These are phyloP conservation scores for Fraxinus ornus DNA, from an alignment of 305 asterid species.

Conservation along the genomic window DNA sequence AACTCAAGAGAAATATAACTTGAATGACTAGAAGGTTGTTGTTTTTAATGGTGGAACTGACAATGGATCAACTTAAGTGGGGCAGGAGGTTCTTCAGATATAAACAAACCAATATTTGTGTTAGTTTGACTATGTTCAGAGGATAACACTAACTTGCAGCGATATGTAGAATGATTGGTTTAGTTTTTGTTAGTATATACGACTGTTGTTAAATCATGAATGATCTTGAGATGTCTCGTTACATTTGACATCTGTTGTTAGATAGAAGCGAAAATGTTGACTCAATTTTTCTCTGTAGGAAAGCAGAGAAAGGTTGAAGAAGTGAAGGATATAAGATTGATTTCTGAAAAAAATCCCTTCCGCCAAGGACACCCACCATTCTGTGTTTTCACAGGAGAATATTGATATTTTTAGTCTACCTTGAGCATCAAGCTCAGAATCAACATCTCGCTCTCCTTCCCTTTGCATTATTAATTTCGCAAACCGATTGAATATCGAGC, in stretches of 20 bases:
- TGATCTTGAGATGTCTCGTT: not conserved
- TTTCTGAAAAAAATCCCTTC: too few relatives aligned
- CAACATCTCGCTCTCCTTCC: too few relatives aligned
- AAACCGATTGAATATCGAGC: too few relatives aligned
- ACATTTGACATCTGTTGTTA: not conserved
- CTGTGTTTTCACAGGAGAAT: too few relatives aligned
- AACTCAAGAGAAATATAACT: not conserved
- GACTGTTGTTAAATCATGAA: not conserved
- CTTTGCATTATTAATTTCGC: too few relatives aligned
- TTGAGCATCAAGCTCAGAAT: too few relatives aligned
- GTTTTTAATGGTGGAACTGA: not conserved
- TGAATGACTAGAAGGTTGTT: not conserved
- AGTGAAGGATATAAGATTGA: not conserved
- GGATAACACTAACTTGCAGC: not conserved
- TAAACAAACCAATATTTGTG: not conserved
- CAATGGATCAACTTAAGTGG: not conserved
- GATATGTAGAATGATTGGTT: not conserved
- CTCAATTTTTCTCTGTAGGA: not conserved
- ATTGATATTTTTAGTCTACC: too few relatives aligned
- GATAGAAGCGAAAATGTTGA: not conserved
- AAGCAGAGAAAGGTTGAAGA: not conserved
- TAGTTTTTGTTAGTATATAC: not conserved
- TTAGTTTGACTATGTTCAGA: not conserved
- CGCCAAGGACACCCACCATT: too few relatives aligned
- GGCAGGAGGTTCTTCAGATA: not conserved